Evolutionary conservation across 768 basidiomycete genomes (phyloP), one percentile per base, ranked within the genome.

Genomic region (Clavaria fumosa): DNA sequence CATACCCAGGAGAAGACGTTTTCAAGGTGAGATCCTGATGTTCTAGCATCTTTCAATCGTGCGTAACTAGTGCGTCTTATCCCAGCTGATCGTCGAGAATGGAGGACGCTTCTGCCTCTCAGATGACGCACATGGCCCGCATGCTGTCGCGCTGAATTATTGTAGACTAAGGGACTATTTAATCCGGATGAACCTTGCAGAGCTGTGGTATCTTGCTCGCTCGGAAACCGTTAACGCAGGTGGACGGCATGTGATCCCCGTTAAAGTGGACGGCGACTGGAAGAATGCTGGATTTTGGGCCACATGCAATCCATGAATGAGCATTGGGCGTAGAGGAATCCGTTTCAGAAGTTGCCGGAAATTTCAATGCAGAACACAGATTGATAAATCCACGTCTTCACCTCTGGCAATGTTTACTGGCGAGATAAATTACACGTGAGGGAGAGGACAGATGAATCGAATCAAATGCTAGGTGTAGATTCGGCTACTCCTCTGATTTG

Each of bases 41-140:
- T 40, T 32, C 41, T 35, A 39, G 43, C 38, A 39, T 47, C n/a
- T 35, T 35, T 12, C 7, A 21, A 28, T 26, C 23, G 28, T 36
- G 14, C 15, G 11, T 24, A 38, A 30, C 35, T 24, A 19, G 38
- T 31, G 34, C 23, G 21, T 35, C 22, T 14, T 36, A 18, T 31
- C 28, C 23, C 51, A 96, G 93, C 50, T 80, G 17, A 82, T 96
- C 40, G 46, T 72, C n/a, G 51, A 64, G 30, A 55, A 65, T 34
- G 71, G 68, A 7, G 95, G 91, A 2, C 71, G 73, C 17, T 72
- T 95, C 45, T 70, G 78, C 14, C 66, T 99, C 19, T 97, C 93
- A 4, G 95, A 97, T 53, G 95, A 97, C 58, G 91, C 90, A 37
- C 95, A 99, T 50, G 89, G 86, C 1, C 81, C 88, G 2, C 72